Percentiles rank a stretch among this genome's conserved stretches.
phyloP scores from a whole-genome alignment of 1,284 basidiomycete species.

The Leccinum fuscescens region DNA sequence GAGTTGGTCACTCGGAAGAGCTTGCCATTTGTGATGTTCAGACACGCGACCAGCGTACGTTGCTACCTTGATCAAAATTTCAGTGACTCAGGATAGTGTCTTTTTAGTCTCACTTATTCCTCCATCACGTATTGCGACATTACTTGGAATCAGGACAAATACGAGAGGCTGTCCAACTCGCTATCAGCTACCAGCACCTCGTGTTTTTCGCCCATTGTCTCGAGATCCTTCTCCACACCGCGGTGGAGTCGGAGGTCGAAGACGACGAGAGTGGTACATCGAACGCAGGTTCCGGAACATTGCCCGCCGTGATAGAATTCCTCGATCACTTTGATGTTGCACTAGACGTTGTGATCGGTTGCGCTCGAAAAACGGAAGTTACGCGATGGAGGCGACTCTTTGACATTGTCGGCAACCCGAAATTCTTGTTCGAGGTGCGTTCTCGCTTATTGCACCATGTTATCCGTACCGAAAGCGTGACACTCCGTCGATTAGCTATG shows the following conservation, averaged over 20 bases:
- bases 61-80: background rate
- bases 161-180: slow-evolving; percentile 82
- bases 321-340: slow-evolving; percentile 91
- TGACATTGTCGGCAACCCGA: slow-evolving; percentile 86
- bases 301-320: slow-evolving; percentile 82
- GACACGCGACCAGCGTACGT: slow-evolving; percentile 85
- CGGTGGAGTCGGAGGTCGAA: slow-evolving; percentile 84
- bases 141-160: slow-evolving; percentile 75
- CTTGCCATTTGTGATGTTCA: slow-evolving; percentile 89
- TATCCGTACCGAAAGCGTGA: background rate
- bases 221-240: slow-evolving; percentile 91
- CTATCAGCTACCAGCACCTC: slow-evolving; percentile 82
- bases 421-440: slow-evolving; percentile 83
- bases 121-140: slow-evolving; percentile 88
- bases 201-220: slow-evolving; percentile 94
- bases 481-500: slow-evolving; percentile 56
- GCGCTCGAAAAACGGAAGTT: slow-evolving; percentile 96
- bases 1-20: slow-evolving; percentile 77
- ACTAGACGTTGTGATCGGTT: slow-evolving; percentile 92
- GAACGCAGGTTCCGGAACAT: slow-evolving; percentile 31
- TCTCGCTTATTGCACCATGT: background rate
- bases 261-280: slow-evolving; percentile 30
- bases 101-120: slow-evolving; percentile 84
- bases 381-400: slow-evolving; percentile 90
- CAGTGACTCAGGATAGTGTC: slow-evolving; percentile 1